Evolutionary conservation across 208 protist species (phyloP), one percentile per base, ranked within the genome.

Genomic region (Trypanosoma cruzi): DNA sequence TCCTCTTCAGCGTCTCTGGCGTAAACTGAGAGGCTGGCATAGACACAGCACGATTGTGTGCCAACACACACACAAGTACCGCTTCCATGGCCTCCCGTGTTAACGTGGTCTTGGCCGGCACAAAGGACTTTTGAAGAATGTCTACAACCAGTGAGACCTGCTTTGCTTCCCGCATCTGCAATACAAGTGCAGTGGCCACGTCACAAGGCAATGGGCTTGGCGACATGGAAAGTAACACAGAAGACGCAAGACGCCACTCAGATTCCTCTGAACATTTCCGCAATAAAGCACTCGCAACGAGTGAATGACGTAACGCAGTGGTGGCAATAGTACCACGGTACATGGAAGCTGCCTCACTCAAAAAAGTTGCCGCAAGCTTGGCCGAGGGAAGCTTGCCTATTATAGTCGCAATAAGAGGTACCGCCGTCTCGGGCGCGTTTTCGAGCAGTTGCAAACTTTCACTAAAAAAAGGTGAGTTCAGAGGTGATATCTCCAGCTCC

Each of bases 61-160:
- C 84, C 29, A 94, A 64, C 3, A 87, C 71, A 50, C 80, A 88
- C 57, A 86, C 78, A 28, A 92, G 63, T 64, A 90, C 59, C 6
- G 86, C 88, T 40, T 85, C 80, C 69, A 90, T 70, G 20, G 90
- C 84, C 16, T 32, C 28, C 13, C 67, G 48, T 13, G 73, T 84
- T 52, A 96, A 58, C 8, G 26, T 34, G 37, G 77, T 80, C 8
- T 71, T 64, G 4, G 79, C 79, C 4, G 90, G 87, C 36, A 96
- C 79, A 57, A 96, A 73, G 78, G 86, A 81, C 22, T 82, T 70
- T 28, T 88, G 82, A 49, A 96, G 72, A 42, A 96, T 62, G 7
- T 80, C 85, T 29, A 93, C 80, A 34, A 83, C 75, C 34, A 92
- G 48, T 14, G 77, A 55, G 0, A 75, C 72, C 55, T 89, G 75